Base-by-base conservation (phyloP, 2,329 filamentous ascomycete genomes). In the Trichoderma atrobrunneum region DNA sequence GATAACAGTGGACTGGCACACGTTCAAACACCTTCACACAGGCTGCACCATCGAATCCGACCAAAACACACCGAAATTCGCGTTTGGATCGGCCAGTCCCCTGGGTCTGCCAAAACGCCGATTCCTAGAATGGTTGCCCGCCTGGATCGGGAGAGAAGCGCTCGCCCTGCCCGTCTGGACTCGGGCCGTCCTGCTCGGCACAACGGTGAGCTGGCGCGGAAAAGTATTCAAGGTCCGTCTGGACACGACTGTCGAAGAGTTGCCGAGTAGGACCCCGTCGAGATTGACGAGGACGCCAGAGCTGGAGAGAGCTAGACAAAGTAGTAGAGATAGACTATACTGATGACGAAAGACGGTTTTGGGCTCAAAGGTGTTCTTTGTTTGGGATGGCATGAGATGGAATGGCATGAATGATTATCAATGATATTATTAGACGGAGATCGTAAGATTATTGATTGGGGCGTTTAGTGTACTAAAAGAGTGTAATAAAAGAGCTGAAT, bases 131-230 rank as follows among this genome's bases (percentile, higher is more conserved):
- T 99, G 94, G 93, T 78, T 96, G 5, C 79, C 87, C 7, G 92
- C 95, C 0, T 99, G 97, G 96, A 76, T 97, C 0, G 94, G 92
- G 0, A 87, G 96, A 36, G 96, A 99, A 82, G 75, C 89, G 0
- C 85, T 98, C 10, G 95, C 96, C 0, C 84, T 97, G 60, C 95
- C 95, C 0, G 92, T 99, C 72, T 99, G 96, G 96, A 84, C 89
- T 0, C 94, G 92, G 89, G 96, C 96, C 1, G 93, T 98, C 24
- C 89, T 93, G 76, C 91, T 95, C n/a, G 96, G 96, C 0, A 90
- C 92, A 2, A 95, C 91, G 0, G 93, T 99, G 0, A 89, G 89
- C 67, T 99, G 96, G 97, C 86, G 96, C 70, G 95, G 95, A 0
- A 91, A 91, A 77, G 87, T 85, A 32, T 98, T 98, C 79, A 89